phyloP scores from a whole-genome alignment of 1,284 basidiomycete species.

The Phenoliferia sp. region DNA sequence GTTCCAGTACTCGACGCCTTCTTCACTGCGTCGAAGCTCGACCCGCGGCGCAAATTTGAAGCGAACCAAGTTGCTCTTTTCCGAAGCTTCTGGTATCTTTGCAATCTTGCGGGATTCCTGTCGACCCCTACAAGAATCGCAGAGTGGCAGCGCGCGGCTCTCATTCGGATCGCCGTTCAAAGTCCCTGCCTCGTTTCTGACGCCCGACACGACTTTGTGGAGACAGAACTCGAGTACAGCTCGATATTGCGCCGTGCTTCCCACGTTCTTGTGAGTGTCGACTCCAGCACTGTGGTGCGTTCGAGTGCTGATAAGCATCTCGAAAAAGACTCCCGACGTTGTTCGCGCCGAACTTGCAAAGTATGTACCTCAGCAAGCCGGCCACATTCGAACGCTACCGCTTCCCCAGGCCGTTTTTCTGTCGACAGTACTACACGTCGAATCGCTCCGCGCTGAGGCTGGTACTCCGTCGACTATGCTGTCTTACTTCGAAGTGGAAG shows the following conservation, averaged over 20 bases:
- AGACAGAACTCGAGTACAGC: slow-evolving; percentile 89
- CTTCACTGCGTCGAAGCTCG: slow-evolving; percentile 68
- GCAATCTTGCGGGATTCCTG: slow-evolving; percentile 73
- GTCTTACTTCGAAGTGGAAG: slow-evolving; percentile 84
- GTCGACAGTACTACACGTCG: slow-evolving; percentile 81
- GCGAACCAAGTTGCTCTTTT: slow-evolving; percentile 72
- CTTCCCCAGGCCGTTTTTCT: slow-evolving; percentile 84
- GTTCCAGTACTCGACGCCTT: slow-evolving; percentile 86
- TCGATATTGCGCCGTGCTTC: slow-evolving; percentile 70
- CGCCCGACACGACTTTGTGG: slow-evolving; percentile 74
- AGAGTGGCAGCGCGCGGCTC: slow-evolving; percentile 68
- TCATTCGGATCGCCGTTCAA: slow-evolving; percentile 76
- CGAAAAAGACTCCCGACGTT: slow-evolving; percentile 30
- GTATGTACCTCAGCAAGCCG: slow-evolving; percentile 61
- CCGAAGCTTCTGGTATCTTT: slow-evolving; percentile 92
- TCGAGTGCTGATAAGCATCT: neutral
- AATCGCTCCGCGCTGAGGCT: slow-evolving; percentile 74
- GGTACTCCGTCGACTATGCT: slow-evolving; percentile 78
- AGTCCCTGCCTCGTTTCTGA: slow-evolving; percentile 83
- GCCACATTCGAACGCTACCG: slow-evolving; percentile 70
- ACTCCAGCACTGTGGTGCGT: neutral
- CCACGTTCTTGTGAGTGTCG: slow-evolving; percentile 12
- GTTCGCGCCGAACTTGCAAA: slow-evolving; percentile 37
- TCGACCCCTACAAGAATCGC: slow-evolving; percentile 48
- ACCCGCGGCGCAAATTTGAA: slow-evolving; percentile 54